A percentile compares a stretch with the other conserved stretches of the same genome.
phyloP scores from a whole-genome alignment of 2,329 filamentous ascomycete species.

The Aureobasidium leucospermi region DNA sequence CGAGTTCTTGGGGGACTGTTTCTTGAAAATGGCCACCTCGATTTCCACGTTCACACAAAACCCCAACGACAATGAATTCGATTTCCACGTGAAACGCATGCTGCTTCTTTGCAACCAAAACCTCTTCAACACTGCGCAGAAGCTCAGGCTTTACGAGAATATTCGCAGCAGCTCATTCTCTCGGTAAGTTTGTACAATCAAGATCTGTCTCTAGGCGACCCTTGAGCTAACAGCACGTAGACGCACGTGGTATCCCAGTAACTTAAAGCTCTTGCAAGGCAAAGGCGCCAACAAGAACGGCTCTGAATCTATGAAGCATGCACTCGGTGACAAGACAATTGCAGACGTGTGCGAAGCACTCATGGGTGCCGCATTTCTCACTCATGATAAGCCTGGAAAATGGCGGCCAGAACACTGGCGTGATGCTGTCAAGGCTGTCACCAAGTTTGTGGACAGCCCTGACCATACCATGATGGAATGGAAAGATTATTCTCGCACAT shows the following conservation, averaged over 20 bases:
- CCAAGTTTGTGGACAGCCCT: constrained; percentile 57
- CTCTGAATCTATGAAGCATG: constrained; percentile 48
- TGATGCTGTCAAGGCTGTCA: constrained; percentile 58
- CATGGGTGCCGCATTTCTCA: constrained; percentile 73
- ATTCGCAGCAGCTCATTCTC: constrained; percentile 79
- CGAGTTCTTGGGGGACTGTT: constrained; percentile 88
- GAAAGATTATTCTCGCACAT: constrained; percentile 64
- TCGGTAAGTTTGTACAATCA: constrained; percentile 1
- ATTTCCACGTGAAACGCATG: constrained; percentile 89
- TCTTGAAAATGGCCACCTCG: constrained; percentile 91
- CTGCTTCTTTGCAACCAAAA: constrained; percentile 85
- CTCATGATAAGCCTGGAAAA: constrained; percentile 38
- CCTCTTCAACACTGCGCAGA: constrained; percentile 67
- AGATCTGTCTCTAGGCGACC: not conserved
- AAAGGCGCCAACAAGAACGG: constrained; percentile 49
- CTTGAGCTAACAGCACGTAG: constrained; percentile 37
- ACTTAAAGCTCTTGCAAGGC: constrained; percentile 64
- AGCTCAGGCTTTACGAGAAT: constrained; percentile 62
- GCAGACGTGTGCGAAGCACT: constrained; percentile 92
- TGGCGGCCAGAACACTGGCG: constrained; percentile 47
- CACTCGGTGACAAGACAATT: constrained; percentile 65
- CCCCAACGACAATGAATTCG: constrained; percentile 72
- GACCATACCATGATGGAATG: constrained; percentile 65
- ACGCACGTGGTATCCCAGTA: constrained; percentile 82
- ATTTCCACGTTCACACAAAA: constrained; percentile 74